phyloP scores from a whole-genome alignment of 202 grass and related monocot species.

The Dendrocalamus latiflorus region DNA sequence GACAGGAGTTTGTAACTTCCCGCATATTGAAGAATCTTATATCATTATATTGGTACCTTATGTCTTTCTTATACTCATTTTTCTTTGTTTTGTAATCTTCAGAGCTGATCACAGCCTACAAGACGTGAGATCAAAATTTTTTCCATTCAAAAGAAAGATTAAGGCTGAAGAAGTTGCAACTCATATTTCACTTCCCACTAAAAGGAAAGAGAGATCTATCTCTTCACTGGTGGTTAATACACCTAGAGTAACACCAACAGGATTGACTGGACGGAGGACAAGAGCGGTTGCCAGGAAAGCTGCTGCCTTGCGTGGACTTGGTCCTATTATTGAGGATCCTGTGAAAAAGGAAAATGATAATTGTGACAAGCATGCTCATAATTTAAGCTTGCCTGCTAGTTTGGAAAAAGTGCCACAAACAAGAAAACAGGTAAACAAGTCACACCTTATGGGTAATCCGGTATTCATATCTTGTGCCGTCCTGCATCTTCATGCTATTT shows the following conservation, averaged over 20 bases:
- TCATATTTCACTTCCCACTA: conserved; percentile 44
- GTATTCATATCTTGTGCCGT: background rate
- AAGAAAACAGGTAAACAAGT: conserved; percentile 49
- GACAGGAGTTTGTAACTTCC: background rate
- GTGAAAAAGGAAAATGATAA: conserved; percentile 53
- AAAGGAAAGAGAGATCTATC: too few species aligned
- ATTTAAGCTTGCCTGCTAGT: conserved; percentile 37
- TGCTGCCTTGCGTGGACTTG: conserved; percentile 39
- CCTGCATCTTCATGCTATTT: background rate
- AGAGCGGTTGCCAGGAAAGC: conserved; percentile 67
- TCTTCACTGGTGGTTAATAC: too few species aligned
- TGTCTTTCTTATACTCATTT: conserved; percentile 14
- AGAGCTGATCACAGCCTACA: conserved; percentile 93
- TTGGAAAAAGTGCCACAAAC: conserved; percentile 38
- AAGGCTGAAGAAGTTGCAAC: conserved; percentile 47
- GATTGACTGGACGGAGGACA: conserved; percentile 57
- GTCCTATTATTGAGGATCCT: conserved; percentile 39
- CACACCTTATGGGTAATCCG: background rate
- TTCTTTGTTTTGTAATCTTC: conserved; percentile 24
- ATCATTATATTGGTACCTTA: background rate
- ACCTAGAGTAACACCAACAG: too few species aligned
- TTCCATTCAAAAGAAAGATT: conserved; percentile 83
- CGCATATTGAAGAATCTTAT: background rate
- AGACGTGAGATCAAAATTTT: conserved; percentile 84
- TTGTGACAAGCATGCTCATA: conserved; percentile 42